Evolutionary conservation across 106 monocot genomes (phyloP), one percentile per base, ranked within the genome.

Genomic region (Platanthera zijinensis): DNA sequence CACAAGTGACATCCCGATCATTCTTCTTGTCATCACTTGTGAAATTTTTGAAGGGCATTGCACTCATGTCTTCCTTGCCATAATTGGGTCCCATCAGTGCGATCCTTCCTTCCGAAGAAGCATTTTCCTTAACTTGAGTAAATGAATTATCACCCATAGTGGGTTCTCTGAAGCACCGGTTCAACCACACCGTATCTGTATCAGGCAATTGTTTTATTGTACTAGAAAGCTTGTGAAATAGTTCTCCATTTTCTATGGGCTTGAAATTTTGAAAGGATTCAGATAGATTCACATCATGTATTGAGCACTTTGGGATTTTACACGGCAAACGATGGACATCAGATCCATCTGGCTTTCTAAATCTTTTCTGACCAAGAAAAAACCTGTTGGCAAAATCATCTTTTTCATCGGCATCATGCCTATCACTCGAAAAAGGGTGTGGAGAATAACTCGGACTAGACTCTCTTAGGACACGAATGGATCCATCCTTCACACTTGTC

Each of bases 401-500:
- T 47, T 70, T 70, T 48, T 17, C 70, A 17, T 70, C 48, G 46
- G 47, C 14, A 70, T 5, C 48, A 48, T 70, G 48, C n/a, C 48
- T 17, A 17, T 70, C n/a, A 48, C 17, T 17, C n/a, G 17, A 70
- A 46, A 17, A 47, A 70, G 48, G 45, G 17, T 46, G 48, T 17
- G 14, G 17, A n/a, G 15, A 47, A 47, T 47, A 5, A 46, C 13
- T 28, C 48, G 48, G 48, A 70, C 14, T 48, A 7, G 17, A 70
- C 70, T 70, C 48, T n/a, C n/a, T 46, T 0, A 70, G 70, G n/a
- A 48, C 30, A 70, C n/a, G 28, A 13, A 7, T 70, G 17, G 48
- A 47, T 70, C 48, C 15, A 48, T 46, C 28, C 48, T 70, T 70
- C 17, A 70, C 13, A 70, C 48, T 70, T 17, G 70, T 70, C 70